Conservation (phyloP, 768 basidiomycete species). For the Asterophora parasitica region DNA sequence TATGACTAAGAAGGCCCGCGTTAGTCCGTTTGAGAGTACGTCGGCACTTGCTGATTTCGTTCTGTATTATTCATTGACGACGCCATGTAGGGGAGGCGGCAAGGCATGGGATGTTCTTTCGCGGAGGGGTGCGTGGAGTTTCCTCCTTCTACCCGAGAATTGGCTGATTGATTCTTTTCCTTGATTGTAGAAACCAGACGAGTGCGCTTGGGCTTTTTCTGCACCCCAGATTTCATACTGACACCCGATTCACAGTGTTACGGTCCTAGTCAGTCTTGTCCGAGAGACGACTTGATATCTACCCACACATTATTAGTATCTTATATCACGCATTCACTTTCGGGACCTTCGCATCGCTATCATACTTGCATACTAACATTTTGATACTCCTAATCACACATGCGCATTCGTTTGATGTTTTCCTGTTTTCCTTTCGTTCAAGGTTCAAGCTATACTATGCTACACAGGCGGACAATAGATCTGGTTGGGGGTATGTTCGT, state of each 20-base stretch:
- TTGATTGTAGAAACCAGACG: conserved; percentile 64
- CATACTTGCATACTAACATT: background rate
- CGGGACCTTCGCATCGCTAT: conserved; percentile 10
- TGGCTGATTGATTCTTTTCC: conserved; percentile 9
- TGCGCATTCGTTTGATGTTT: conserved; percentile 4
- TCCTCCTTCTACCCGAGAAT: conserved; percentile 4
- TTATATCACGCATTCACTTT: conserved; percentile 9
- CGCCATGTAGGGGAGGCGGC: conserved; percentile 51
- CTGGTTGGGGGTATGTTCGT: background rate
- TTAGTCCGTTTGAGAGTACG: conserved; percentile 75
- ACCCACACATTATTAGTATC: conserved; percentile 10
- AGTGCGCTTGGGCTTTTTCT: conserved; percentile 43
- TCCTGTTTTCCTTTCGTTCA: conserved; percentile 7
- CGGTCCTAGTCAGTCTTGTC: conserved; percentile 64
- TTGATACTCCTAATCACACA: conserved; percentile 9
- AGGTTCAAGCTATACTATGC: too few relatives aligned
- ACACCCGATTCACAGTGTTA: conserved; percentile 45
- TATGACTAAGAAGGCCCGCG: conserved; percentile 60
- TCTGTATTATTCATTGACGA: background rate
- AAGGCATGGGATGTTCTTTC: conserved; percentile 57
- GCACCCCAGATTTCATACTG: background rate
- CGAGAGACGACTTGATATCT: conserved; percentile 48
- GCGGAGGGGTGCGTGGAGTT: conserved; percentile 61
- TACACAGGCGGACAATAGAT: background rate
- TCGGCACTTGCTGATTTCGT: conserved; percentile 8